Percentiles rank a stretch among this genome's conserved stretches.
These are phyloP conservation scores for Imleria badia DNA, from an alignment of 768 basidiomycete species.

Conservation along the genomic window DNA sequence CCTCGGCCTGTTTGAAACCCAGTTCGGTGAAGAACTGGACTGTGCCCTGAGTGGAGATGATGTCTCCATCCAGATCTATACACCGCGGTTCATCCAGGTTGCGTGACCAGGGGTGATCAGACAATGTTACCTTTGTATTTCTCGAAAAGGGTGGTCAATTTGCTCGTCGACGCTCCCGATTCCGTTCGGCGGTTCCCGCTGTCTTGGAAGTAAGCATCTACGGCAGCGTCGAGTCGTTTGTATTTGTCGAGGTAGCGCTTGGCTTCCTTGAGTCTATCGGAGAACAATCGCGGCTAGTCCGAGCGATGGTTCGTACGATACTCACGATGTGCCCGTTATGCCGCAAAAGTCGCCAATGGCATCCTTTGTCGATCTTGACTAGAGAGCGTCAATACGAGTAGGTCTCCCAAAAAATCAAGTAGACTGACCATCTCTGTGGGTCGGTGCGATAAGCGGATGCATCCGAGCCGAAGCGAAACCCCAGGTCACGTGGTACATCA, in stretches of 20 bases:
- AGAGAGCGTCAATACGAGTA: background rate
- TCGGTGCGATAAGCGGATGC: conserved; percentile 18
- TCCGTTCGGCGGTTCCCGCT: conserved; percentile 6
- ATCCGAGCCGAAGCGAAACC: conserved; percentile 20
- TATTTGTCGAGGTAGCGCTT: conserved; percentile 67
- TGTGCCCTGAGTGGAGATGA: conserved; percentile 78
- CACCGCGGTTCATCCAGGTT: background rate
- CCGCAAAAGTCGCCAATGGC: conserved; percentile 57
- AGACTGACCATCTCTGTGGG: conserved; percentile 25
- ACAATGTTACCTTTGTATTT: conserved; percentile 58
- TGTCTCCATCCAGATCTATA: conserved; percentile 55
- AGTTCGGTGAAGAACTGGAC: conserved; percentile 57
- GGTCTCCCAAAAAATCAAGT: background rate
- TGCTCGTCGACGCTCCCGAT: conserved; percentile 47
- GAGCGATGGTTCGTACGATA: conserved; percentile 14
- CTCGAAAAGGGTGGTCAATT: conserved; percentile 58
- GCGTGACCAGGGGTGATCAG: background rate
- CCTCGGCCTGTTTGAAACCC: conserved; percentile 29
- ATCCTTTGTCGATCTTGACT: conserved; percentile 39
- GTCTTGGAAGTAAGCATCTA: conserved; percentile 72
- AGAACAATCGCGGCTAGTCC: conserved; percentile 1
- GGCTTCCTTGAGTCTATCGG: conserved; percentile 50
- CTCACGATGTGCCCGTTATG: conserved; percentile 73
- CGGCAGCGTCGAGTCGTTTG: conserved; percentile 67
- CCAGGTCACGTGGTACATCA: conserved; percentile 20